phyloP scores from a whole-genome alignment of 768 basidiomycete genomes.

The Suillus subaureus region DNA sequence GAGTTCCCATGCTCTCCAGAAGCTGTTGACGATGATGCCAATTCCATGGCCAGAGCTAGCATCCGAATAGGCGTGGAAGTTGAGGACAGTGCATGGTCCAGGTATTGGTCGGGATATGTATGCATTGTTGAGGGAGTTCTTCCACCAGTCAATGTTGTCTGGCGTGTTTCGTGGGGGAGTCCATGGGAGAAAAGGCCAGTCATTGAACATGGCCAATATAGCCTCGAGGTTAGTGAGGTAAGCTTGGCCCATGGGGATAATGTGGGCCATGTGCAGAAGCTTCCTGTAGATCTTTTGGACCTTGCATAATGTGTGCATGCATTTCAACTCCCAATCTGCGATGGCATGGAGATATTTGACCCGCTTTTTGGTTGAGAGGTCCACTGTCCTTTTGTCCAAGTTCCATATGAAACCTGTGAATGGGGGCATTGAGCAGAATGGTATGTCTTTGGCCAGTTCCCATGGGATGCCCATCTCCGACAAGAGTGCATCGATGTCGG shows the following conservation, averaged over 20 bases:
- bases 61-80: conserved; percentile 42
- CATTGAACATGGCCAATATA: conserved; percentile 31
- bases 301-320: conserved; percentile 33
- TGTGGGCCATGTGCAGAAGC: conserved; percentile 35
- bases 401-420: conserved; percentile 38
- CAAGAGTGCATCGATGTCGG: not conserved
- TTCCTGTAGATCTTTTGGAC: conserved; percentile 43
- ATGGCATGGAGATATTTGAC: conserved; percentile 31
- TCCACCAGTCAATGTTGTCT: conserved; percentile 41
- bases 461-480: conserved; percentile 31
- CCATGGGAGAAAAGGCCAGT: conserved; percentile 33
- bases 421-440: conserved; percentile 19
- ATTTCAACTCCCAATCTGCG: conserved; percentile 21
- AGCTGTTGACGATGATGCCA: conserved; percentile 23
- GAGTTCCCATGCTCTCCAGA: conserved; percentile 35
- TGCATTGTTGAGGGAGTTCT: conserved; percentile 9
- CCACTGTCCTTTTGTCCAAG: conserved; percentile 22
- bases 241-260: conserved; percentile 37
- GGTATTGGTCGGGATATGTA: conserved; percentile 28
- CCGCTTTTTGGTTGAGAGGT: conserved; percentile 25
- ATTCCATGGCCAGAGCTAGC: conserved; percentile 41
- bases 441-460: conserved; percentile 30
- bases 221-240: conserved; percentile 43
- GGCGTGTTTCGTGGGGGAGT: conserved; percentile 15
- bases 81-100: conserved; percentile 20